Conservation (phyloP, 106 monocot species). For the Acorus calamus region DNA sequence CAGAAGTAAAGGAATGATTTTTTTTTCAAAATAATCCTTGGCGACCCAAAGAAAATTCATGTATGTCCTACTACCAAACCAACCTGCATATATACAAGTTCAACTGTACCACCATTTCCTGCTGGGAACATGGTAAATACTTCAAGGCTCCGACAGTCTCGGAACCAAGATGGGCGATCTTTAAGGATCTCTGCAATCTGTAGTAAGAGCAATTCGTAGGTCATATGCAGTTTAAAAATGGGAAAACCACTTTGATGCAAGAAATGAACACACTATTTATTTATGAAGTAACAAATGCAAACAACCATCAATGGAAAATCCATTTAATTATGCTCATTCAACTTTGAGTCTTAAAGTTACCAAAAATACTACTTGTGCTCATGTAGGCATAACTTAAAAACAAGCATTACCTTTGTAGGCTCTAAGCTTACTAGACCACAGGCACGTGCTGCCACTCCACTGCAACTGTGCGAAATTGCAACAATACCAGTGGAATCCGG, state of each 20-base stretch:
- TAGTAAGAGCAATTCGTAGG: neutral
- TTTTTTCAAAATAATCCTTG: too few relatives aligned
- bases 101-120: slow-evolving; percentile 89
- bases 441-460: slow-evolving; percentile 88
- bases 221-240: neutral
- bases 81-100: slow-evolving; percentile 92
- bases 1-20: neutral
- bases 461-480: slow-evolving; percentile 70
- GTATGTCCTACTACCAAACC: neutral
- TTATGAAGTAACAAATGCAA: too few relatives aligned
- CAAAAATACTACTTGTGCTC: neutral
- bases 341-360: neutral
- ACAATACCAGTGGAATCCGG: slow-evolving; percentile 99
- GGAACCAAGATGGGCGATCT: slow-evolving; percentile 91
- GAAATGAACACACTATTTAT: too few relatives aligned
- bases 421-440: slow-evolving; percentile 94
- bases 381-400: neutral
- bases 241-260: too few relatives aligned
- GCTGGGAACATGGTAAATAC: slow-evolving; percentile 68
- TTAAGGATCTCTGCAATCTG: slow-evolving; percentile 87
- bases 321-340: neutral
- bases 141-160: slow-evolving; percentile 73
- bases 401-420: slow-evolving; percentile 61
- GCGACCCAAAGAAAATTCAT: neutral
- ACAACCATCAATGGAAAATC: too few relatives aligned